These are phyloP conservation scores for Pythium insidiosum DNA, from an alignment of 352 stramenopile species.

Conservation along the genomic window DNA sequence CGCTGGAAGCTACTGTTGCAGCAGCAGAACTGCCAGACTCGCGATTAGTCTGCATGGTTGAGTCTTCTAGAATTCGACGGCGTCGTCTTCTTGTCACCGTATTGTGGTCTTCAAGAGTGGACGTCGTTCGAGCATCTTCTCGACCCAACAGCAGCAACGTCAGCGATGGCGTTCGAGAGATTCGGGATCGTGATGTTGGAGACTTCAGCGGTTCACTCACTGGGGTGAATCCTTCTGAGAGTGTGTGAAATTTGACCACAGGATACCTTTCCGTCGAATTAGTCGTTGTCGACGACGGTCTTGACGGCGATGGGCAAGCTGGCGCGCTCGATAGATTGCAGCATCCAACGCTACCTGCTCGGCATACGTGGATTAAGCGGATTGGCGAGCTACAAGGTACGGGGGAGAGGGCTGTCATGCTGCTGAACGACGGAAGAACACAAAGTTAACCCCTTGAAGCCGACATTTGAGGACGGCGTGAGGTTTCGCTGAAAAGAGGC, in stretches of 20 bases:
- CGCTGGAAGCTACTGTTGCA: background rate
- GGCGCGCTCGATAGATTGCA: conserved; percentile 30
- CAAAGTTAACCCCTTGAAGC: no score
- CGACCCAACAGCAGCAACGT: conserved; percentile 17
- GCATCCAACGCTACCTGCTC: conserved; percentile 35
- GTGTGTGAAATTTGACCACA: conserved; percentile 17
- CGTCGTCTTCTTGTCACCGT: background rate
- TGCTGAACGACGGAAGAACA: no score
- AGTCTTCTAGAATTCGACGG: no score
- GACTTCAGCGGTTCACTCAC: background rate
- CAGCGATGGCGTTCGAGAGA: no score
- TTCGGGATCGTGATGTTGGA: background rate
- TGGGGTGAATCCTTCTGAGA: conserved; percentile 21
- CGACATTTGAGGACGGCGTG: no score
- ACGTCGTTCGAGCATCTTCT: conserved; percentile 16
- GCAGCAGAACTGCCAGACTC: background rate
- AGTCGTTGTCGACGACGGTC: background rate
- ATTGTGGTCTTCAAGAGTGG: background rate
- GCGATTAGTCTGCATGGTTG: background rate
- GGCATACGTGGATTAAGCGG: conserved; percentile 49
- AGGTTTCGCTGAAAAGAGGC: no score
- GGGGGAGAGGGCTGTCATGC: no score
- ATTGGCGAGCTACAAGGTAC: conserved; percentile 7
- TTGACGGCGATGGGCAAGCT: background rate
- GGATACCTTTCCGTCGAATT: no score